Evolutionary conservation across 2,329 filamentous ascomycete species (phyloP).

Genomic region (Sarocladium kiliense): DNA sequence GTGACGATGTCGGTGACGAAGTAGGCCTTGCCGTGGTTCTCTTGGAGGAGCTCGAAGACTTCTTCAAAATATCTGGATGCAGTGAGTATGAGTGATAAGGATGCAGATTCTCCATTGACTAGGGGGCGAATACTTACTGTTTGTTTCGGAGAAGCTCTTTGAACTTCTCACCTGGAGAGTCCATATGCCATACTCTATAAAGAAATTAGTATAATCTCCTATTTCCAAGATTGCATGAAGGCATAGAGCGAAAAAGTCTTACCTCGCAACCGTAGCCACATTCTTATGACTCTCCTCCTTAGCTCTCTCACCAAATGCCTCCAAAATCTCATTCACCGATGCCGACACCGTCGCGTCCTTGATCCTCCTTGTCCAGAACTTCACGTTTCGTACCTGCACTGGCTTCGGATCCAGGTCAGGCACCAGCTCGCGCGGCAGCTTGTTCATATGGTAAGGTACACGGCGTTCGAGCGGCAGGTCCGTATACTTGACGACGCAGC

Average conservation of each 20-base stretch:
- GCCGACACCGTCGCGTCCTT: constrained; percentile 19
- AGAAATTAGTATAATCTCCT: background rate
- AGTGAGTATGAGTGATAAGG: background rate
- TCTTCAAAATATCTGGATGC: constrained; percentile 18
- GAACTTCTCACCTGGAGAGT: constrained; percentile 23
- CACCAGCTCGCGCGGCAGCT: constrained; percentile 19
- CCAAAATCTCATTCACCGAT: constrained; percentile 21
- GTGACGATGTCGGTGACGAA: constrained; percentile 24
- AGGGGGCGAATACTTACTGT: no score
- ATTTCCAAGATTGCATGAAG: background rate
- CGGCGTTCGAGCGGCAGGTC: constrained; percentile 20
- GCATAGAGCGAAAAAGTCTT: background rate
- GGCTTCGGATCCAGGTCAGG: constrained; percentile 21
- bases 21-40: constrained; percentile 19
- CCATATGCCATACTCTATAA: constrained; percentile 22
- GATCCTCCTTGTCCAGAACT: constrained; percentile 22
- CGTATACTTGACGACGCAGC: constrained; percentile 23
- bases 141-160: constrained; percentile 20
- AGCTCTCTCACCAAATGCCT: constrained; percentile 20
- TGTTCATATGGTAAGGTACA: constrained; percentile 18
- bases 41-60: constrained; percentile 20
- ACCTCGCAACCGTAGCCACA: constrained; percentile 20
- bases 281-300: constrained; percentile 16
- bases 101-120: no score
- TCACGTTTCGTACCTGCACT: constrained; percentile 21